Evolutionary conservation across 1,284 basidiomycete genomes (phyloP), one percentile per base, ranked within the genome.

Genomic region (Cryptococcus sp.): DNA sequence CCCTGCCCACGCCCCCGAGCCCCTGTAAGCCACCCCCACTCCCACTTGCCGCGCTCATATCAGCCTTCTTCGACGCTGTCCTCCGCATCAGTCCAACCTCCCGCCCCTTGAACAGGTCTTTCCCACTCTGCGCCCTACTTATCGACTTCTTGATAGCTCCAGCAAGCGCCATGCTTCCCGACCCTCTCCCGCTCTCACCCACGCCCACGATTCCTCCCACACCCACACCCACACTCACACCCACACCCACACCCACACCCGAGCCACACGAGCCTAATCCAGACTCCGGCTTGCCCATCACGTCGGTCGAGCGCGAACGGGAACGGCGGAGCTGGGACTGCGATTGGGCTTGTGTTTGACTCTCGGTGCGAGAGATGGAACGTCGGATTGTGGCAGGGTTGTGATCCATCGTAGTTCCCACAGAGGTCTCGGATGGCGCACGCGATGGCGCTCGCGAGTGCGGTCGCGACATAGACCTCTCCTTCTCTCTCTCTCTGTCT

Each of bases 101-200:
- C 33, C 70, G 44, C 11, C 66, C 61, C 45, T 69, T 65, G 60
- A 73, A 72, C 43, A 73, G 46, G 36, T 71, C 69, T 48, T 67
- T 70, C n/a, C 67, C 67, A 54, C 71, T 73, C 24, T 70, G 65
- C 0, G 65, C 67, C 18, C 73, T 55, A 6, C 54, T 50, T 9
- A 69, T n/a, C 3, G 57, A 23, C 43, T 63, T 66, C 50, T 65
- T 62, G 2, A 49, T 18, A 8, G n/a, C 36, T 28, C 38, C 38
- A 20, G 43, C 45, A n/a, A 21, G 36, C 18, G 21, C n/a, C 16
- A 3, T 18, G 20, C 38, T 52, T 11, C 16, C 36, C 24, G 12
- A 11, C 4, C 46, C 18, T 33, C 51, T 59, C 13, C 48, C 50
- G n/a, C 28, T 55, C 33, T 33, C 28, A 4, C 28, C 28, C 28